Evolutionary conservation across 108 stramenopile species (phyloP).

Genomic region (Thalassiosira profunda): DNA sequence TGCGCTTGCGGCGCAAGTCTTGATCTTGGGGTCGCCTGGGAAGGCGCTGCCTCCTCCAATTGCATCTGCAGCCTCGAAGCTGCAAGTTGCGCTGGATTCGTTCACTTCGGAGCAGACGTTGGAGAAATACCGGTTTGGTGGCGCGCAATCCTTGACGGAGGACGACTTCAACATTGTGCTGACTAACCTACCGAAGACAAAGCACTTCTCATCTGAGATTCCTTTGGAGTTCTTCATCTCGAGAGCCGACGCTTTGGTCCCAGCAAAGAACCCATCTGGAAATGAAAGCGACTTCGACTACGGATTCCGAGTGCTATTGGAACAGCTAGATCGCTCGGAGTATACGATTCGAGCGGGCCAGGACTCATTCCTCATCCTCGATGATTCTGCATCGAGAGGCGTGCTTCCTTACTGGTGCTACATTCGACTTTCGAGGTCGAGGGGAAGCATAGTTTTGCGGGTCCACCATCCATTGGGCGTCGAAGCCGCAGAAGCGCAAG

Average conservation of each 20-base stretch:
- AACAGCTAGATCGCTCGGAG: constrained; percentile 17
- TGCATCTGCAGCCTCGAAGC: constrained; percentile 39
- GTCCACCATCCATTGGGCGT: constrained; percentile 74
- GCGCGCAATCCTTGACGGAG: constrained; percentile 29
- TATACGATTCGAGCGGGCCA: constrained; percentile 22
- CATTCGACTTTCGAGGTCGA: constrained; percentile 36
- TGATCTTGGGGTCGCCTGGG: constrained; percentile 28
- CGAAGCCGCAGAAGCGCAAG: constrained; percentile 37
- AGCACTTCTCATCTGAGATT: constrained; percentile 48
- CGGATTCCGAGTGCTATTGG: constrained; percentile 44
- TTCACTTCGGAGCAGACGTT: constrained; percentile 73
- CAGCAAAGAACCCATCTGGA: constrained; percentile 59
- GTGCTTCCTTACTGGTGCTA: constrained; percentile 69
- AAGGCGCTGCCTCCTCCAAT: constrained; percentile 23
- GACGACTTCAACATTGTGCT: constrained; percentile 54
- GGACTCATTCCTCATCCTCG: constrained; percentile 30
- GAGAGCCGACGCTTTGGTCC: constrained; percentile 58
- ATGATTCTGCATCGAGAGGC: constrained; percentile 5
- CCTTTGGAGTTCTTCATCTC: constrained; percentile 65
- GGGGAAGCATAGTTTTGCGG: constrained; percentile 52
- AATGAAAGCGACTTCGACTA: constrained; percentile 61
- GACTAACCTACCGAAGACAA: constrained; percentile 60
- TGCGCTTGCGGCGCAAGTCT: constrained; percentile 52
- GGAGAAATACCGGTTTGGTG: constrained; percentile 55
- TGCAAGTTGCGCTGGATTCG: constrained; percentile 51